These are phyloP conservation scores for Barnettozyma botsteinii DNA, from an alignment of 805 yeast genomes.

Conservation along the genomic window DNA sequence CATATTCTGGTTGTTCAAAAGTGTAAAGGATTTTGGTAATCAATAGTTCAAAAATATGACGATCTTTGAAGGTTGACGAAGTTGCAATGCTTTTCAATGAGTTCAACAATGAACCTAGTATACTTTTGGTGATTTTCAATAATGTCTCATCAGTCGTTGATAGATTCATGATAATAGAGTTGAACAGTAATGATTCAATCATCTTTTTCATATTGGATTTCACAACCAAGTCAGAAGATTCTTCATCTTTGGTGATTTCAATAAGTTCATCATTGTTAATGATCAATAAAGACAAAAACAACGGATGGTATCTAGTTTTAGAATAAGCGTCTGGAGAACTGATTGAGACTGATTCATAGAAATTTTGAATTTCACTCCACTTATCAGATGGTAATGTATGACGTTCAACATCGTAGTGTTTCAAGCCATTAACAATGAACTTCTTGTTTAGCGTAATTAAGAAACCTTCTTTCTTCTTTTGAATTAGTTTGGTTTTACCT, in stretches of 20 bases:
- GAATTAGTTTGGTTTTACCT: slow-evolving; percentile 42
- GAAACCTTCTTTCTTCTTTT: slow-evolving; percentile 41
- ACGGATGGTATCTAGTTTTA: slow-evolving; percentile 52
- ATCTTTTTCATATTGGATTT: slow-evolving; percentile 49
- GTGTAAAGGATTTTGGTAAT: slow-evolving; percentile 38
- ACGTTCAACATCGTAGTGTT: slow-evolving; percentile 27
- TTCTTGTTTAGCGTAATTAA: slow-evolving; percentile 46
- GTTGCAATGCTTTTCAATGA: slow-evolving; percentile 36
- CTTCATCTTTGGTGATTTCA: slow-evolving; percentile 28
- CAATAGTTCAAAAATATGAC: slow-evolving; percentile 46
- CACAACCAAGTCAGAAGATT: slow-evolving; percentile 17
- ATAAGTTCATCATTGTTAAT: slow-evolving; percentile 64
- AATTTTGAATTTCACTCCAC: slow-evolving; percentile 28
- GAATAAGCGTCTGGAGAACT: slow-evolving; percentile 21
- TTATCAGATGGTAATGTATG: slow-evolving; percentile 27
- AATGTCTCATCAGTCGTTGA: slow-evolving; percentile 30
- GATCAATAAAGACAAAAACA: slow-evolving; percentile 57
- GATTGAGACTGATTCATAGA: slow-evolving; percentile 23
- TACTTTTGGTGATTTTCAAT: slow-evolving; percentile 33
- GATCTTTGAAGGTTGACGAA: slow-evolving; percentile 44
- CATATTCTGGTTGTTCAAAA: slow-evolving; percentile 17
- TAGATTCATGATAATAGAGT: slow-evolving; percentile 42
- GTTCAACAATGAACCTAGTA: slow-evolving; percentile 40
- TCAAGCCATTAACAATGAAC: slow-evolving; percentile 44
- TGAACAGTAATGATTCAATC: slow-evolving; percentile 51